Conservation (phyloP, 306 rosid genomes). For the Vigna angularis region DNA sequence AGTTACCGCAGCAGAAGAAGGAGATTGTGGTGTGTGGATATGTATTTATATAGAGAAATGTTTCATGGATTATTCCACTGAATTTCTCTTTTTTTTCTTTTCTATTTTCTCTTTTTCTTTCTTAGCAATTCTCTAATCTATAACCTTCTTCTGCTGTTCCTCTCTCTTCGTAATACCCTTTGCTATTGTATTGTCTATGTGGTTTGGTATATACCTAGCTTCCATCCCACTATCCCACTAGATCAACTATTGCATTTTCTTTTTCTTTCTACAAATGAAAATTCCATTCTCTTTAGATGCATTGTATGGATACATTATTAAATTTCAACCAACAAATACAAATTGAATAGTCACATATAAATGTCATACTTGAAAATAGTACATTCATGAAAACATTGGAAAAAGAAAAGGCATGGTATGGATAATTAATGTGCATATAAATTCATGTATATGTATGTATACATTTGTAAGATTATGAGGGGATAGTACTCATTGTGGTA, state of each 20-base stretch:
- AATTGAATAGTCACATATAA: background rate
- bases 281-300: background rate
- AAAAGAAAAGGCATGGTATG: background rate
- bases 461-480: background rate
- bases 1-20: conserved; percentile 39
- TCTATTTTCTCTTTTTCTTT: conserved; percentile 5
- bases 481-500: no score
- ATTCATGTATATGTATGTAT: background rate
- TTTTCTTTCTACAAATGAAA: background rate
- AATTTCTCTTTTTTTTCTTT: conserved; percentile 35
- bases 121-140: background rate
- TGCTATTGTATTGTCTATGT: background rate
- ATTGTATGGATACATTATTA: background rate
- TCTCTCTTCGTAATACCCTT: conserved; percentile 8
- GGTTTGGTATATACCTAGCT: conserved; percentile 36
- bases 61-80: conserved; percentile 44
- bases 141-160: conserved; percentile 25
- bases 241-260: conserved; percentile 3
- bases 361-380: background rate
- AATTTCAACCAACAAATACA: background rate
- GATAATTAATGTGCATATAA: background rate
- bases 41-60: conserved; percentile 32
- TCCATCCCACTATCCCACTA: conserved; percentile 10
- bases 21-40: conserved; percentile 22
- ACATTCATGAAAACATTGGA: background rate